Percentiles rank a stretch among this genome's conserved stretches.
These are phyloP conservation scores for Piper betle DNA, from an alignment of 164 flowering plant genomes.

Conservation along the genomic window DNA sequence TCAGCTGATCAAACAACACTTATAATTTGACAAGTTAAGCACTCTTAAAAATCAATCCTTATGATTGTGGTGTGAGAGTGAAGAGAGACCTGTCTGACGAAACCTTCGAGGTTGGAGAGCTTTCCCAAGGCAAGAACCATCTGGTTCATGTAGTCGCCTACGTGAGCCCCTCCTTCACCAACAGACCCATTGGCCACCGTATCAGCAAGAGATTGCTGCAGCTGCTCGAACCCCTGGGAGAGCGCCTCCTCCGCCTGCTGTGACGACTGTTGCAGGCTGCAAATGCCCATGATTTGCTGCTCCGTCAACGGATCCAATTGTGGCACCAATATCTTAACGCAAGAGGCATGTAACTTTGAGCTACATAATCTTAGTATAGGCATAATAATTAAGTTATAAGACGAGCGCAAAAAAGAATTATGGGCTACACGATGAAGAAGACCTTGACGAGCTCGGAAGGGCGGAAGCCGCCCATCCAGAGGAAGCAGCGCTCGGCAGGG, in stretches of 20 bases:
- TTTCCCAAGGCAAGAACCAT: conserved; percentile 81
- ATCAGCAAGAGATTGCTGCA: conserved; percentile 76
- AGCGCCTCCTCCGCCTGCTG: conserved; percentile 98
- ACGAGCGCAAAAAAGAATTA: not conserved
- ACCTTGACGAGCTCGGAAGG: conserved; percentile 98
- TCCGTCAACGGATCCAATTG: conserved; percentile 88
- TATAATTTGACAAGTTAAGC: no score
- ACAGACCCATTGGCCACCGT: conserved; percentile 50
- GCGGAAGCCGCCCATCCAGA: conserved; percentile 96
- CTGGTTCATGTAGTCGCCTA: conserved; percentile 47
- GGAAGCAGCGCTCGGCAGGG: conserved; percentile 94
- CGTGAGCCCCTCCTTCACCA: conserved; percentile 26
- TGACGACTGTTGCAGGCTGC: conserved; percentile 72
- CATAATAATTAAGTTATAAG: no score
- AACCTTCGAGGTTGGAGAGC: conserved; percentile 86
- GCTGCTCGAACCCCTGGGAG: conserved; percentile 79
- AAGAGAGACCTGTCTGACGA: conserved; percentile 76
- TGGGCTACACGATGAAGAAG: no score
- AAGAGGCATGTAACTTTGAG: no score
- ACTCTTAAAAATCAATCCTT: no score
- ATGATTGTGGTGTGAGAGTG: not conserved
- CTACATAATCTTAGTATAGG: no score
- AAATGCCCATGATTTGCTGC: conserved; percentile 82
- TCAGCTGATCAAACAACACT: not conserved
- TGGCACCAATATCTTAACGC: conserved; percentile 47